Evolutionary conservation across 495 filamentous ascomycete genomes (phyloP), one percentile per base, ranked within the genome.

Genomic region (Lasiosphaeria miniovina): DNA sequence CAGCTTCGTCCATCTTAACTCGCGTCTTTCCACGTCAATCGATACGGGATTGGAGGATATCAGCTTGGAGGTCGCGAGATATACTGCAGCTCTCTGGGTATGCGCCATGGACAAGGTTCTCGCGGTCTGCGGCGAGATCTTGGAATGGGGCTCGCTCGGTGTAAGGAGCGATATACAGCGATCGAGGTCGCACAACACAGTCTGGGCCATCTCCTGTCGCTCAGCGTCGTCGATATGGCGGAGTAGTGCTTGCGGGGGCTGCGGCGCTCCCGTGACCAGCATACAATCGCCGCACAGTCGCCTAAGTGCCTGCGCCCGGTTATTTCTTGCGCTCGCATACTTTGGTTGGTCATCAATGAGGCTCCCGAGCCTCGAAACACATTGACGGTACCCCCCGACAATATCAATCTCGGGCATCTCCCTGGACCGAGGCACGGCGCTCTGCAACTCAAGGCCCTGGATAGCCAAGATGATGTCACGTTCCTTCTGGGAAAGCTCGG

Each of bases 271-370:
- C 32, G 61, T 58, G 50, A 82, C 49, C 36, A 81, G 62, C 58
- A 82, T 72, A 2, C 66, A 58, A 60, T 83, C 80, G n/a, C 83
- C 83, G 36, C 80, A 79, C 43, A 80, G 70, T 57, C 89, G 74
- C 6, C 91, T 80, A 0, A 84, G 63, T 12, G 85, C 81, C 62
- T 94, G 90, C 4, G 89, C 90, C 48, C 89, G 80, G 68, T 96
- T 96, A 61, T 88, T 88, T 61, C 85, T 83, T 0, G 84, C 88
- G 49, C 86, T 86, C 2, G 90, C 89, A 65, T 94, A 95, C 6
- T 72, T 73, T 2, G 88, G 90, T 52, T 87, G 65, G 15, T 81
- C 64, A 3, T 62, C 60, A 38, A 91, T 80, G 1, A 95, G 72
- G 8, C 70, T 58, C 17, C 77, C 75, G 4, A 94, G 75, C 7